phyloP scores from a whole-genome alignment of 139 green algal genomes.

The Mesostigma viride region DNA sequence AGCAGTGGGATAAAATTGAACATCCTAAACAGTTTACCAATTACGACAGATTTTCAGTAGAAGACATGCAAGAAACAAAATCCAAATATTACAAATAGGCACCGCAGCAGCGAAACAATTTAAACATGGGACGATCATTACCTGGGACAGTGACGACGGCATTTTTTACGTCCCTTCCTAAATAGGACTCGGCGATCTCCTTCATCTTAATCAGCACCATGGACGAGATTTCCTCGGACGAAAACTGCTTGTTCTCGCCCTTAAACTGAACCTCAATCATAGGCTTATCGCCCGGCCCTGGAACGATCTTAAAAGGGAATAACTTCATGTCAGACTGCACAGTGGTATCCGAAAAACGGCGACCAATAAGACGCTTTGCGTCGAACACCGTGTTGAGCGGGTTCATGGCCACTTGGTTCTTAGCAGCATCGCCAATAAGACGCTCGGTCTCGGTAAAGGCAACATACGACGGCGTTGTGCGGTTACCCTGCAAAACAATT shows the following conservation, averaged over 20 bases:
- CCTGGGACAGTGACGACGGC: slow-evolving; percentile 86
- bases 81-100: no score
- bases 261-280: slow-evolving; percentile 86
- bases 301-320: slow-evolving; percentile 64
- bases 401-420: slow-evolving; percentile 90
- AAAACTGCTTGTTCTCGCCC: slow-evolving; percentile 82
- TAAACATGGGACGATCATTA: no score
- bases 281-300: slow-evolving; percentile 64
- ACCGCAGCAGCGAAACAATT: no score
- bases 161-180: slow-evolving; percentile 65
- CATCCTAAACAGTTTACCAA: no score
- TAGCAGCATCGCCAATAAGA: slow-evolving; percentile 67
- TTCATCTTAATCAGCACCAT: slow-evolving; percentile 98
- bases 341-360: slow-evolving; percentile 63
- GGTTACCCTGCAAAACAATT: slow-evolving; percentile 45
- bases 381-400: slow-evolving; percentile 90
- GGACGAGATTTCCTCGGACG: slow-evolving; percentile 84
- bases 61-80: no score
- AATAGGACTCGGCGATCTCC: slow-evolving; percentile 72
- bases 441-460: slow-evolving; percentile 92
- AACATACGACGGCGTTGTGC: slow-evolving; percentile 87
- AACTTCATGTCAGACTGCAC: slow-evolving; percentile 84
- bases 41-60: no score
- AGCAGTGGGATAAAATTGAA: no score
- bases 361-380: slow-evolving; percentile 91